Conservation (phyloP, 129 eudicot genomes). For the Tanacetum coccineum region DNA sequence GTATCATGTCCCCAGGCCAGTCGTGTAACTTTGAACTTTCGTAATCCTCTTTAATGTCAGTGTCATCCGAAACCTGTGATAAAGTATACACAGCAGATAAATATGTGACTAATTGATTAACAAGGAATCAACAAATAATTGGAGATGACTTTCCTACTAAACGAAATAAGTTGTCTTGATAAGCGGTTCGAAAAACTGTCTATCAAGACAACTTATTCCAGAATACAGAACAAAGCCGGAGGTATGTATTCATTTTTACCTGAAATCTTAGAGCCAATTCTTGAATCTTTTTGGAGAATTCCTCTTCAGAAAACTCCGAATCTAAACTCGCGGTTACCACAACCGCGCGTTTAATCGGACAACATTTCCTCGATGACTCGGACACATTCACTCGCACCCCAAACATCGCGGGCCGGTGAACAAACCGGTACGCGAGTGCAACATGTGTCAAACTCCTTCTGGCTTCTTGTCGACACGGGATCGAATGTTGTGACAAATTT, state of each 20-base stretch:
- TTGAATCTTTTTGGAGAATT: conserved; percentile 52
- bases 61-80: conserved; percentile 29
- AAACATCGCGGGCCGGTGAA: conserved; percentile 33
- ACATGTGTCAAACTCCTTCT: conserved; percentile 30
- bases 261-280: conserved; percentile 58
- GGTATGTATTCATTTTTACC: background rate
- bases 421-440: conserved; percentile 34
- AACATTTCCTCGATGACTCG: conserved; percentile 7
- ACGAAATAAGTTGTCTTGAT: background rate
- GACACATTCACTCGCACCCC: conserved; percentile 37
- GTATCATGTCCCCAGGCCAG: conserved; percentile 54
- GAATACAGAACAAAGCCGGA: background rate
- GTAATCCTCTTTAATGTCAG: background rate
- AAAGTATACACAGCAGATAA: background rate
- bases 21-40: conserved; percentile 12
- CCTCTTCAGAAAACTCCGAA: conserved; percentile 64
- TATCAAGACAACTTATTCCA: background rate
- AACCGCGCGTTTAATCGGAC: conserved; percentile 28
- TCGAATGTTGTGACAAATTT: conserved; percentile 33
- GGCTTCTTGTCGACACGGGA: conserved; percentile 14
- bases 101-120: background rate
- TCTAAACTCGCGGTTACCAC: conserved; percentile 36
- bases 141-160: background rate
- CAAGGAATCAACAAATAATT: background rate
- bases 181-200: background rate